Evolutionary conservation across 768 basidiomycete genomes (phyloP).

Genomic region (Russula lepida): DNA sequence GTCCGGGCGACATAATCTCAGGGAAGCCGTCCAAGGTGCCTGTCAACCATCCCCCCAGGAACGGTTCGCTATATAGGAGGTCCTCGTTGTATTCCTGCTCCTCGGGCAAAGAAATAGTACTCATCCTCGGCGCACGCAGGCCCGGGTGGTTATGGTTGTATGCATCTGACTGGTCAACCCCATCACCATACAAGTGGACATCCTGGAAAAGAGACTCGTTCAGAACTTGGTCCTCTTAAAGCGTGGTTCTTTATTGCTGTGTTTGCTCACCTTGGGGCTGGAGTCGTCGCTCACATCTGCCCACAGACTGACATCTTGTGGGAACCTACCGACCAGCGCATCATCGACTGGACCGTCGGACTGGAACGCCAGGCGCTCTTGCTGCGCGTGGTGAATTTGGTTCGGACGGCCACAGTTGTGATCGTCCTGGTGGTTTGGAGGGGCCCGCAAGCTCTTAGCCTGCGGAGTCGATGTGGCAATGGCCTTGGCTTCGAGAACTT

Average conservation of each 20-base stretch:
- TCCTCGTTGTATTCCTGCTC: background rate
- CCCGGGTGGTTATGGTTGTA: background rate
- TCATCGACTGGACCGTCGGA: background rate
- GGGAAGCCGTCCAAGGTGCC: background rate
- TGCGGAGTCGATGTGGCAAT: background rate
- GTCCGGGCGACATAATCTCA: background rate
- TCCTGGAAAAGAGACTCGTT: background rate
- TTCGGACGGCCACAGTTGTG: background rate
- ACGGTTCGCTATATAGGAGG: background rate
- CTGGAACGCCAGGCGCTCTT: background rate
- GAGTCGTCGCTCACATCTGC: background rate
- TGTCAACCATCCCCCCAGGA: background rate
- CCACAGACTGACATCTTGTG: background rate
- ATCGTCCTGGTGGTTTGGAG: constrained; percentile 4
- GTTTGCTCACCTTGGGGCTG: constrained; percentile 1
- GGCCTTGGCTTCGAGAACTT: background rate
- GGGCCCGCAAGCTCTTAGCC: constrained; percentile 12
- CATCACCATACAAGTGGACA: background rate
- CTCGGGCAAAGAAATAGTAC: background rate
- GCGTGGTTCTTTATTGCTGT: background rate
- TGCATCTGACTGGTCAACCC: background rate
- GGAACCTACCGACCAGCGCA: constrained; percentile 2
- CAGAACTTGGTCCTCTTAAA: background rate
- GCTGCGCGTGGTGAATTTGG: background rate
- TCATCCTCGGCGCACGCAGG: background rate